Percentiles rank a stretch among this genome's conserved stretches.
phyloP scores from a whole-genome alignment of 306 rosid genomes.

The Rubus parviflorus region DNA sequence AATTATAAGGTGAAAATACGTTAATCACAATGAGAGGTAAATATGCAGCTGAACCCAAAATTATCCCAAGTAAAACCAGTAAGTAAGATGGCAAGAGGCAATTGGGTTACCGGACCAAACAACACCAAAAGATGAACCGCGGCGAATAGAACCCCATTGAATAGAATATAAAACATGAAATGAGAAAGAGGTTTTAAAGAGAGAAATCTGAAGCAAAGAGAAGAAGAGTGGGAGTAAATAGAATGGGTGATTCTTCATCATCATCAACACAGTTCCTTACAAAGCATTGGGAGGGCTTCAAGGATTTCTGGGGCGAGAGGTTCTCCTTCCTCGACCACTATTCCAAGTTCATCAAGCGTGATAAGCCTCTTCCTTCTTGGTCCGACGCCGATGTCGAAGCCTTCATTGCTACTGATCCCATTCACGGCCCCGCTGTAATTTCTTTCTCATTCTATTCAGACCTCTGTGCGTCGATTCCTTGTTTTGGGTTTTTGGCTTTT shows the following conservation, averaged over 20 bases:
- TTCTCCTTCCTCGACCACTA: constrained; percentile 59
- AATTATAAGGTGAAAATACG: too few species aligned
- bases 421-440: constrained; percentile 69
- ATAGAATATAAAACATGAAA: too few species aligned
- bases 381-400: constrained; percentile 62
- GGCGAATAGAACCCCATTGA: too few species aligned
- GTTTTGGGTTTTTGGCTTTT: background rate
- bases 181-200: too few species aligned
- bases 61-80: too few species aligned
- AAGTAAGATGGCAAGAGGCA: too few species aligned
- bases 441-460: background rate
- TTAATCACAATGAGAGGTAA: too few species aligned
- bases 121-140: too few species aligned
- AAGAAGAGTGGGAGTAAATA: too few species aligned
- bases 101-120: too few species aligned
- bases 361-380: constrained; percentile 64
- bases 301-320: constrained; percentile 65
- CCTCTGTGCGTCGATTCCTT: background rate
- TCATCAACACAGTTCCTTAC: background rate
- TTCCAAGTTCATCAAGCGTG: constrained; percentile 52
- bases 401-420: constrained; percentile 73
- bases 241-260: background rate
- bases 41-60: too few species aligned
- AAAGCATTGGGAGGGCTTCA: background rate
- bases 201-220: too few species aligned